Conservation (phyloP, 441 rosid species). For the Gossypium gossypioides region DNA sequence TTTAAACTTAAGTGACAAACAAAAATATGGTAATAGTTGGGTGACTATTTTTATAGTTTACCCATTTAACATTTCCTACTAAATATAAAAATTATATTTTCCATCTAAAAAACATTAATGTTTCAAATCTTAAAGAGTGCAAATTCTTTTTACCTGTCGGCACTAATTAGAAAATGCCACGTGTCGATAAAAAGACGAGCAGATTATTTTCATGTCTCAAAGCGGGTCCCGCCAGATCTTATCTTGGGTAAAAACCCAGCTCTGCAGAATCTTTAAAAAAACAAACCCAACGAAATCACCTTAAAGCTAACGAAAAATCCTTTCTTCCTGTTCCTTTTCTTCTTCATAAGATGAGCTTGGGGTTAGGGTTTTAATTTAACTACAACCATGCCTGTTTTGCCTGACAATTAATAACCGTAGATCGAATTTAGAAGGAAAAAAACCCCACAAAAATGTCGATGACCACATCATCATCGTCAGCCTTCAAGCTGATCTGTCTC, state of each 20-base stretch:
- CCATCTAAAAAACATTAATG: too few relatives aligned
- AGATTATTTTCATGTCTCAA: background rate
- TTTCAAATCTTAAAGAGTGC: background rate
- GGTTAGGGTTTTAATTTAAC: background rate
- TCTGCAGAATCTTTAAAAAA: background rate
- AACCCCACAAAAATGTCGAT: constrained; percentile 11
- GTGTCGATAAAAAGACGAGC: background rate
- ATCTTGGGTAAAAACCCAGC: constrained; percentile 4
- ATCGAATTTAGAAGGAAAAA: background rate
- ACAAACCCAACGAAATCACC: background rate
- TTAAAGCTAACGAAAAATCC: background rate
- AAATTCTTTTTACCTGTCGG: constrained; percentile 4
- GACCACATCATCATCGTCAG: constrained; percentile 22
- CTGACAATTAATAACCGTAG: background rate
- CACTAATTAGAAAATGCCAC: constrained; percentile 1
- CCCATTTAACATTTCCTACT: too few relatives aligned
- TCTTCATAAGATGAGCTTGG: constrained; percentile 4
- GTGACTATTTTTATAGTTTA: too few relatives aligned
- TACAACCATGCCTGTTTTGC: constrained; percentile 11
- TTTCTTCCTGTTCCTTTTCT: background rate
- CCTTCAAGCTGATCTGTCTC: constrained; percentile 45
- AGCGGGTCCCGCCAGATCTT: constrained; percentile 16
- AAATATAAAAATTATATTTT: too few relatives aligned
- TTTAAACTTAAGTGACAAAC: too few relatives aligned
- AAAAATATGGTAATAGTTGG: too few relatives aligned